Conservation (phyloP, 176 grass and related monocot species). For the Canna indica region DNA sequence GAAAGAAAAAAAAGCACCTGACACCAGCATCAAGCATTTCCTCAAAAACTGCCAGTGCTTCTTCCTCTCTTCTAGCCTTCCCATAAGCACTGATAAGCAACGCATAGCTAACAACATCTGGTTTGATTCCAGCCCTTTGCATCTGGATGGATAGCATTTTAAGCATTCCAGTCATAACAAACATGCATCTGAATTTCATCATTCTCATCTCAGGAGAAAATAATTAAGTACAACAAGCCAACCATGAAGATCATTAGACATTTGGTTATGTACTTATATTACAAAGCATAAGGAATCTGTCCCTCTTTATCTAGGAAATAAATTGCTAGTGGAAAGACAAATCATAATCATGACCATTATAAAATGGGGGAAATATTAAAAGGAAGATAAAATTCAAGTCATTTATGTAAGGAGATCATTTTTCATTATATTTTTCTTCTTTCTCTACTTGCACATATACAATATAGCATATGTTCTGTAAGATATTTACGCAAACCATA, state of each 20-base stretch:
- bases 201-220: background rate
- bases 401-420: background rate
- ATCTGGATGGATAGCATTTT: conserved; percentile 35
- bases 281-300: no score
- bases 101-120: conserved; percentile 96
- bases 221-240: background rate
- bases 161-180: background rate
- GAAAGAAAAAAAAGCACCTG: conserved; percentile 43
- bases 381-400: background rate
- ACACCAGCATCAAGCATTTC: conserved; percentile 99
- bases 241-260: background rate
- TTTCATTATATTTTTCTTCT: background rate
- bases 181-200: background rate
- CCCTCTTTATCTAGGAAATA: background rate
- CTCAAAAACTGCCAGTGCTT: conserved; percentile 90
- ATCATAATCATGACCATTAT: background rate
- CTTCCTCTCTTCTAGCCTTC: conserved; percentile 83
- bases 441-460: background rate
- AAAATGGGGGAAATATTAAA: background rate
- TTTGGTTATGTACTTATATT: no score
- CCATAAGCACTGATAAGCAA: conserved; percentile 94
- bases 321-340: background rate
- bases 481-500: background rate
- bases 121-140: conserved; percentile 73
- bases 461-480: background rate